Base-by-base conservation (phyloP, 2,329 filamentous ascomycete species). In the Alternaria burnsii region DNA sequence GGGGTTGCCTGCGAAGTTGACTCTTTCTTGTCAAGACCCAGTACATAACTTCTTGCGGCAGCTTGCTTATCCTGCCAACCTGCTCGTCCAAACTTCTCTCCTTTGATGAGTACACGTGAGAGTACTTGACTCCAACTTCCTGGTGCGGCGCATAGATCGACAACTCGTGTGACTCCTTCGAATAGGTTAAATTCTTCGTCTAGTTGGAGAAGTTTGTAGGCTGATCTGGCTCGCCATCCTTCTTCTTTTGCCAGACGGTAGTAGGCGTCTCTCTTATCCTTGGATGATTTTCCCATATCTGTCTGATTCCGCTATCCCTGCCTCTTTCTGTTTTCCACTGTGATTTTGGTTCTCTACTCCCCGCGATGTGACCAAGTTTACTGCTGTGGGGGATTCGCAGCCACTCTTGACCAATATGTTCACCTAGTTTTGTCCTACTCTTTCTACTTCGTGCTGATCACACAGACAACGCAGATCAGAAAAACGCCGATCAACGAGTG, bases 231-330 rank as follows among this genome's bases (percentile, higher is more conserved):
- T 36, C 95, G 91, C 94, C 95, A 99, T 66, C 96, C 96, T 83
- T 99, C 95, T 80, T 99, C 95, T 82, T 99, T 99, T 18, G 95
- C 95, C 9, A 99, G 91, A 55, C 95, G 88, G 76, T 99, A 99
- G 82, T 99, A 99, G 46, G 94, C 94, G 79, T 99, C 95, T 54
- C 95, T 91, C 82, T 99, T 99, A 77, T 99, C 95, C 80, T 99
- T 99, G 48, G 94, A 98, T 1, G 95, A 97, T 79, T 98, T 98
- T 1, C 94, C 94, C 94, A 97, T 97, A 1, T 5, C 24, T 5
- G 0, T 2, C 4, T 20, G 4, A 16, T 42, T 8, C 12, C 3
- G 40, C 40, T 42, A 14, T 24, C 5, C 20, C 40, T n/a, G 11
- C 3, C 40, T 42, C 40, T 42, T 42, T 42, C 11, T 24, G 20